Evolutionary conservation across 2,329 filamentous ascomycete genomes (phyloP), one percentile per base, ranked within the genome.

Genomic region (Aspergillus sp.): DNA sequence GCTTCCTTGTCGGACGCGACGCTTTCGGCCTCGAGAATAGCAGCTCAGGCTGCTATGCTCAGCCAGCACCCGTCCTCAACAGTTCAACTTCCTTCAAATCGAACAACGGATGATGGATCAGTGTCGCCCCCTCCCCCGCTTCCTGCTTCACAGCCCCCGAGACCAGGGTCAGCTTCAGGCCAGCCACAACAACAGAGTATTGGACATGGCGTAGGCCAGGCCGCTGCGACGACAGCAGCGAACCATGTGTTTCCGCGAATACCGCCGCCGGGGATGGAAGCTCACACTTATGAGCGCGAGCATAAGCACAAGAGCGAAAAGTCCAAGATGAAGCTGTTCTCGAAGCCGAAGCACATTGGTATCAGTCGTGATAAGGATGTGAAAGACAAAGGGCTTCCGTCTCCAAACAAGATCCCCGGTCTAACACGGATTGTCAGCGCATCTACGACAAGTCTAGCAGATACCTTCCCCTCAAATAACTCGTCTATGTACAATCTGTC

Each of bases 321-420:
- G 67, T 84, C 84, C 39, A 88, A 87, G 74, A 88, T 86, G 82
- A 88, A 88, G 71, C 76, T 88, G 5, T 89, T 89, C 68, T 85
- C 83, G 5, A 88, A 88, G 66, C 85, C 86, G 2, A 88, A 88
- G 73, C 84, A 82, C 61, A 86, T 88, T 62, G 82, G 80, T 4
- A 81, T 86, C 15, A 83, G 82, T n/a, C 82, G 84, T 60, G 82
- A 86, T 45, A 86, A 83, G 64, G 82, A 86, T 57, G 52, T 61
- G 35, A 82, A 80, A 61, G 75, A 81, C 21, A 80, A 80, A 52
- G 77, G 81, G 1, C 68, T 85, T 33, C 84, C 85, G 0, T 87
- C 85, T 7, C 86, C 86, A 0, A 84, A 80, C 54, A 84, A 83
- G 64, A 75, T 83, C 35, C 75, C 79, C 31, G 79, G 80, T 2